Conservation (phyloP, 768 basidiomycete species). For the Suillus hirtellus region DNA sequence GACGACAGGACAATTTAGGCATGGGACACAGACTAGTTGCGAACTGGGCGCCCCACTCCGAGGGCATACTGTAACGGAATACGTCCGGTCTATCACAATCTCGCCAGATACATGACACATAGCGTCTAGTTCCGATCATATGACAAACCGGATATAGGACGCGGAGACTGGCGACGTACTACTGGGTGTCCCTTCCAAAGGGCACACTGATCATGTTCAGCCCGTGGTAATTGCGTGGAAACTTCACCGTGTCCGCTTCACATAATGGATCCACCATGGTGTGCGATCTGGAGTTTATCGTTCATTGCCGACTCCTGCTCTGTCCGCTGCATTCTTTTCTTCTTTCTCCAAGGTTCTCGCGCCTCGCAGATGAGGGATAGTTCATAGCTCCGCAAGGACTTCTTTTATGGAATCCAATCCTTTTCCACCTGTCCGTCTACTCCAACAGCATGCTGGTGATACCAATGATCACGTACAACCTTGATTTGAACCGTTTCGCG, state of each 20-base stretch:
- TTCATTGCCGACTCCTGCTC: neutral
- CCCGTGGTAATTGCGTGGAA: conserved; percentile 28
- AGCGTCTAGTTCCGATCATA: neutral
- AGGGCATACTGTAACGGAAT: too few species aligned
- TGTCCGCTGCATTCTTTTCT: neutral
- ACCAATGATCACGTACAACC: neutral
- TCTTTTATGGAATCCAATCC: neutral
- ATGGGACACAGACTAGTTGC: too few species aligned
- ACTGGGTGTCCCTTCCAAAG: neutral
- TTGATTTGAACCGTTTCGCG: neutral
- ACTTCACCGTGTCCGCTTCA: neutral
- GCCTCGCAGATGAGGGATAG: neutral
- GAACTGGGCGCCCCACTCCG: too few species aligned
- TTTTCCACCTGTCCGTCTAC: neutral
- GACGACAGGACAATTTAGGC: too few species aligned
- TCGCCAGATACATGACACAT: too few species aligned
- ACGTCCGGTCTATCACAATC: too few species aligned
- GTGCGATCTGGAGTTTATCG: neutral
- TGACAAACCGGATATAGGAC: conserved; percentile 30
- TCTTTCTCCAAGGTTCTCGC: neutral
- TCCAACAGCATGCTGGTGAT: neutral
- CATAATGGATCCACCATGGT: neutral
- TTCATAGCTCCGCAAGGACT: neutral
- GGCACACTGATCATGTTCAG: conserved; percentile 18
- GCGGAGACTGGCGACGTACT: neutral